Percentiles rank a stretch among this genome's conserved stretches.
Conservation (phyloP, 805 yeast genomes). For the Pichia exigua region DNA sequence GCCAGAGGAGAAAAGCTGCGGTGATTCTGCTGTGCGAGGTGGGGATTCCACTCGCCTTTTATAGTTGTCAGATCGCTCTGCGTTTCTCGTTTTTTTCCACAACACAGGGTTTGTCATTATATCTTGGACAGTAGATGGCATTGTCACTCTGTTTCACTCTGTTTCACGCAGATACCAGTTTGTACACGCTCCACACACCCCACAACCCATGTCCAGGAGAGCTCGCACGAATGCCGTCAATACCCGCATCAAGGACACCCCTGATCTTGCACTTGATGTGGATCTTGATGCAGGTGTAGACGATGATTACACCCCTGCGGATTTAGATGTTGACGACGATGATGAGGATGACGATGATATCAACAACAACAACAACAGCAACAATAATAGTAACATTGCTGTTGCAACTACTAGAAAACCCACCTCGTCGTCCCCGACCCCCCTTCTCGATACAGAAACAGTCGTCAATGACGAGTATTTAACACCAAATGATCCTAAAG, state of each 20-base stretch:
- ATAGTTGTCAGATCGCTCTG: background rate
- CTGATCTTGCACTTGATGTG: background rate
- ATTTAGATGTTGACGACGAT: constrained; percentile 9
- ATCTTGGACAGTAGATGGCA: too few species aligned
- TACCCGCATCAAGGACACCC: background rate
- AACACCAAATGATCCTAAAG: constrained; percentile 68
- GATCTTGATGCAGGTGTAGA: background rate
- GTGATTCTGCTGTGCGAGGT: too few species aligned
- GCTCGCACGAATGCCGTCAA: background rate
- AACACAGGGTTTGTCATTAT: background rate
- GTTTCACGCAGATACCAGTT: too few species aligned
- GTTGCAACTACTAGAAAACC: background rate
- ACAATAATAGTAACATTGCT: too few species aligned
- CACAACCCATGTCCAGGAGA: background rate
- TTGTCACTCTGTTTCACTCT: too few species aligned
- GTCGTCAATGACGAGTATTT: constrained; percentile 71
- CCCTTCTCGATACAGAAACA: constrained; percentile 14
- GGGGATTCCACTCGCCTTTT: background rate
- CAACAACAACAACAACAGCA: constrained; percentile 13
- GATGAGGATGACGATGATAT: constrained; percentile 13
- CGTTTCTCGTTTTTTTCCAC: background rate
- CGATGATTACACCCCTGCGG: background rate
- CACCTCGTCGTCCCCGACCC: background rate
- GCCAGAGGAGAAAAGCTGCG: background rate
- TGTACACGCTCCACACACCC: background rate